A percentile compares a stretch with the other conserved stretches of the same genome.
phyloP scores from a whole-genome alignment of 192 early-diverging fungal genomes.

The Linnemannia exigua region DNA sequence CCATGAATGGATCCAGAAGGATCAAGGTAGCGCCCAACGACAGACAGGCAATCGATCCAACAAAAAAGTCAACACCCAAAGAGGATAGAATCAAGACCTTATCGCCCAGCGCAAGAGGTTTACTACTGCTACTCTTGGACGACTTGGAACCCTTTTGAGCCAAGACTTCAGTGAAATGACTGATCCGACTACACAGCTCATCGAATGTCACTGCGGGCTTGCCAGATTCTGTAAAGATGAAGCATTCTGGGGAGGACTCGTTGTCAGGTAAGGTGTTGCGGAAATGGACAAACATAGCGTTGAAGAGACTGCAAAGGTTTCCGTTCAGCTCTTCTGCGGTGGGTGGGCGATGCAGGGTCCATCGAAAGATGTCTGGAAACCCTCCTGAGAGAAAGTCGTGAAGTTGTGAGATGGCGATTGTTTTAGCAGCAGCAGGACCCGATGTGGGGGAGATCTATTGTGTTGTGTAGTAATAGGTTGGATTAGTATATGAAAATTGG shows the following conservation, averaged over 20 bases:
- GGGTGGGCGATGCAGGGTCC: slow-evolving; percentile 40
- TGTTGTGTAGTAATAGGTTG: not conserved
- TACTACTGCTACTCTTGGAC: slow-evolving; percentile 23
- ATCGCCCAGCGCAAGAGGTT: slow-evolving; percentile 38
- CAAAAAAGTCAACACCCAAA: slow-evolving; percentile 53
- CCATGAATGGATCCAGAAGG: slow-evolving; percentile 53
- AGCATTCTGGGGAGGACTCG: slow-evolving; percentile 49
- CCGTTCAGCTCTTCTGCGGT: slow-evolving; percentile 52
- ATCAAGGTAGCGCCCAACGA: slow-evolving; percentile 45
- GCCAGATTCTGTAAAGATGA: slow-evolving; percentile 50
- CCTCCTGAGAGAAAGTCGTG: slow-evolving; percentile 50
- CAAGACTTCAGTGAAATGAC: slow-evolving; percentile 47
- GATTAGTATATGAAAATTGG: not conserved
- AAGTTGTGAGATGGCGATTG: slow-evolving; percentile 53
- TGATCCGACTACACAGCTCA: slow-evolving; percentile 53
- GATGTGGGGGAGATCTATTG: not conserved
- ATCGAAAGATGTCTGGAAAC: slow-evolving; percentile 54
- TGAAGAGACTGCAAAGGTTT: slow-evolving; percentile 51
- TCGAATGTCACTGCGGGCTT: slow-evolving; percentile 47
- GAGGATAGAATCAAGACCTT: slow-evolving; percentile 50
- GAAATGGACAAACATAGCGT: slow-evolving; percentile 51
- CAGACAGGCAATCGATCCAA: slow-evolving; percentile 50
- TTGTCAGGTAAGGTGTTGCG: slow-evolving; percentile 25
- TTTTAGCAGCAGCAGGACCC: slow-evolving; percentile 21
- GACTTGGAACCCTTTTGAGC: slow-evolving; percentile 21